A percentile compares a stretch with the other conserved stretches of the same genome.
Conservation (phyloP, 495 filamentous ascomycete species). For the Podospora fimiseda region DNA sequence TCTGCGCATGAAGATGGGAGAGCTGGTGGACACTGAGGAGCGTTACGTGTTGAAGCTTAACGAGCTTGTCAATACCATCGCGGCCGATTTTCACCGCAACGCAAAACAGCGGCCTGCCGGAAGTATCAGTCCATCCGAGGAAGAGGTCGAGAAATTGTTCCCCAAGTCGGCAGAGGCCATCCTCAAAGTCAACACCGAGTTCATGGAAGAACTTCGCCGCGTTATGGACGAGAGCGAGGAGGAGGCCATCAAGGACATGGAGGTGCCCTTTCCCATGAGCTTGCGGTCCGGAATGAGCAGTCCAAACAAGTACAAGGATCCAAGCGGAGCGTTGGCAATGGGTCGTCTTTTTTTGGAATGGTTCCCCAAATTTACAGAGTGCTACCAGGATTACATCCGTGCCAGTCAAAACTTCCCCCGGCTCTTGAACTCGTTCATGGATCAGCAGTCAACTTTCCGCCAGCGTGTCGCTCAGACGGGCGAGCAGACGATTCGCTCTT, state of each 20-base stretch:
- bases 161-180: conserved; percentile 73
- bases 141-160: conserved; percentile 70
- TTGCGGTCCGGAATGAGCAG: conserved; percentile 34
- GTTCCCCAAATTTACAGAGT: conserved; percentile 84
- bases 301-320: conserved; percentile 55
- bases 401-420: conserved; percentile 78
- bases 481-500: conserved; percentile 85
- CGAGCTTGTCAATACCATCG: conserved; percentile 69
- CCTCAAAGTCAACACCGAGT: conserved; percentile 68
- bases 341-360: conserved; percentile 74
- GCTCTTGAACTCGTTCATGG: conserved; percentile 66
- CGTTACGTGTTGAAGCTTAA: conserved; percentile 82
- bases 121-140: conserved; percentile 65
- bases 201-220: conserved; percentile 64
- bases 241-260: conserved; percentile 64
- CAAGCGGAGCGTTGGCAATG: conserved; percentile 66
- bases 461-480: conserved; percentile 73
- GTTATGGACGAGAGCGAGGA: conserved; percentile 79
- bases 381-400: conserved; percentile 85
- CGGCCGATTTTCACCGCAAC: conserved; percentile 64
- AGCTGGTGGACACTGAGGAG: conserved; percentile 89
- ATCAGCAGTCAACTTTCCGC: conserved; percentile 73
- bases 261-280: conserved; percentile 29
- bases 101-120: conserved; percentile 49
- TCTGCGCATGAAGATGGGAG: conserved; percentile 80